Base-by-base conservation (phyloP, 1,284 basidiomycete species). In the Afroboletus lepidellus region DNA sequence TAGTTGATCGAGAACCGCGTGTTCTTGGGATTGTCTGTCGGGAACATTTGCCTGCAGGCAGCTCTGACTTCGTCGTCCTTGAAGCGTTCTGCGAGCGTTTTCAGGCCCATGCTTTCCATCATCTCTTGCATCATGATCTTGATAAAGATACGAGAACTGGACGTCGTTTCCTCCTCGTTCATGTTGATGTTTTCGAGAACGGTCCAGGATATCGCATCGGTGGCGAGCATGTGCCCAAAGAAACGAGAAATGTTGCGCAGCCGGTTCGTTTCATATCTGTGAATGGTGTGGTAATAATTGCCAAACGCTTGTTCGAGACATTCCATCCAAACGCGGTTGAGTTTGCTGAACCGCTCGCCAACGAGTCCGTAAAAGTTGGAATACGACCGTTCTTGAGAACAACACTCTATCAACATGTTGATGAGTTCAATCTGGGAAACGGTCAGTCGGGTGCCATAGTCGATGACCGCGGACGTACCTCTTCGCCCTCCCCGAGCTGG, bases 341-440 rank as follows among this genome's bases (percentile, higher is more conserved):
- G 79, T 73, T 97, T 97, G 77, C 91, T 91, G 74, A 99, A 94
- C 12, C 96, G 87, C 72, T 99, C 96, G 48, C 94, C 94, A 61
- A 98, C 84, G 32, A 98, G 84, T 20, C 96, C 96, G 67, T 96
- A 99, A 77, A 98, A 99, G 37, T 84, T 92, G 11, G 91, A 91
- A 71, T 98, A 99, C 0, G 96, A 95, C 5, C 96, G 89, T 70
- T 99, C 96, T 77, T 99, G 96, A 3, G 96, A 99, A 69, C 96
- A 99, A 87, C 96, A 99, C 67, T 99, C 96, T 71, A 99, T 90
- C 55, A 99, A 83, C 96, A 99, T 99, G 77, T 99, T 98, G 72
- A 92, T 87, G 48, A 99, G 74, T 72, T 98, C 96, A 62, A 94
- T 91, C 90, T 95, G 8, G 29, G 50, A 41, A 18, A 18, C 16